Conservation (phyloP, 1,139 yeast genomes). For the Torulaspora globosa region DNA sequence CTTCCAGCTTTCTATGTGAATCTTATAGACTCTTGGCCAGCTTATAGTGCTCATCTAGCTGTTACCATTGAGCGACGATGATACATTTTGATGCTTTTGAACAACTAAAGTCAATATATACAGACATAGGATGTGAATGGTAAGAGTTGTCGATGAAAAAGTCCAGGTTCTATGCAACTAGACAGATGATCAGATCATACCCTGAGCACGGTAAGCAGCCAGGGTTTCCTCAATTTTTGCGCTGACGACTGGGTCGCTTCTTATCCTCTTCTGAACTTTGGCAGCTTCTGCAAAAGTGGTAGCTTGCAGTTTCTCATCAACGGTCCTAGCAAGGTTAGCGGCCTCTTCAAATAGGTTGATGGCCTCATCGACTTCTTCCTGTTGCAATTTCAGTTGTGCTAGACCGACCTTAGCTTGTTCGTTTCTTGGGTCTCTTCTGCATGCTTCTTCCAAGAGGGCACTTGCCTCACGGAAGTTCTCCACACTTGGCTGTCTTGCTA, state of each 20-base stretch:
- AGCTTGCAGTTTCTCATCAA: constrained; percentile 86
- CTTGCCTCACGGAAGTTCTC: constrained; percentile 59
- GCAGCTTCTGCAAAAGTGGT: constrained; percentile 90
- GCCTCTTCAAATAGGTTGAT: constrained; percentile 76
- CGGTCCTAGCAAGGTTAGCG: constrained; percentile 73
- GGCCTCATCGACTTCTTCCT: constrained; percentile 79
- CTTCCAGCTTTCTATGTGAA: too few species aligned
- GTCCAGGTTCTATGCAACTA: background rate
- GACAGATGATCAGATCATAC: constrained; percentile 14
- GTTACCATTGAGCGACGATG: background rate
- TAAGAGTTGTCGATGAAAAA: background rate
- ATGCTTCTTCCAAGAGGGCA: constrained; percentile 67
- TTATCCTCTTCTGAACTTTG: constrained; percentile 71
- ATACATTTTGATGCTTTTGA: background rate
- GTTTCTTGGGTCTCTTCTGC: constrained; percentile 76
- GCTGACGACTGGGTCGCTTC: constrained; percentile 57
- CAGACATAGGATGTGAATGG: constrained; percentile 12
- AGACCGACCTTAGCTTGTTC: constrained; percentile 86
- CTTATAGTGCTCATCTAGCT: background rate
- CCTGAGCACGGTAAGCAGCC: constrained; percentile 37
- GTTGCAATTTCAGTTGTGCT: constrained; percentile 86
- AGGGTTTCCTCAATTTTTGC: constrained; percentile 44
- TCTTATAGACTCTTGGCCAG: too few species aligned
- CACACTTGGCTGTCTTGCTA: constrained; percentile 54
- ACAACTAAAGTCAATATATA: constrained; percentile 13